These are phyloP conservation scores for Wallacemonas rigidus DNA, from an alignment of 208 protist species.

Conservation along the genomic window DNA sequence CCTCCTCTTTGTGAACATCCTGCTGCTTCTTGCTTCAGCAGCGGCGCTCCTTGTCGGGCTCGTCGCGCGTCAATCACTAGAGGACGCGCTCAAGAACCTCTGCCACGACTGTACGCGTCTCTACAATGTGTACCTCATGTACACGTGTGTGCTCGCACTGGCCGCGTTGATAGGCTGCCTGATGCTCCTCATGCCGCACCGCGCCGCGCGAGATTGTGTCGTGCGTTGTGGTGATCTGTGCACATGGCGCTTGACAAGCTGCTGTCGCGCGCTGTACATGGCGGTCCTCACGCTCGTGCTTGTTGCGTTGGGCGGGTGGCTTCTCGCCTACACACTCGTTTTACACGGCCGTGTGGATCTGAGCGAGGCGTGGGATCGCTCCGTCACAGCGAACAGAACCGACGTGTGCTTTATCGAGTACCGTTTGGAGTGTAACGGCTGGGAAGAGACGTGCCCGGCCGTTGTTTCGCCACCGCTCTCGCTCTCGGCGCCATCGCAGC, in stretches of 20 bases:
- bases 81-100: slow-evolving; percentile 16
- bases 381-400: not conserved
- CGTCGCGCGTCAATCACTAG: slow-evolving; percentile 17
- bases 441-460: slow-evolving; percentile 16
- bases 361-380: slow-evolving; percentile 14
- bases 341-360: slow-evolving; percentile 11
- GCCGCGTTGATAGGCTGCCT: slow-evolving; percentile 29
- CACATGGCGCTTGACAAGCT: not conserved
- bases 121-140: slow-evolving; percentile 22
- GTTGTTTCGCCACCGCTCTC: not conserved
- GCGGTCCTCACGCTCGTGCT: slow-evolving; percentile 19
- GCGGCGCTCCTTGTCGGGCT: slow-evolving; percentile 28
- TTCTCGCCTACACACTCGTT: slow-evolving; percentile 22
- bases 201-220: not conserved
- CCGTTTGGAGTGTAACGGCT: slow-evolving; percentile 26
- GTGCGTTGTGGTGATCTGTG: slow-evolving; percentile 1
- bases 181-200: slow-evolving; percentile 24
- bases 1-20: slow-evolving; percentile 27
- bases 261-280: slow-evolving; percentile 22
- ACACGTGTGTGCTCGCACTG: slow-evolving; percentile 18
- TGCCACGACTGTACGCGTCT: slow-evolving; percentile 17
- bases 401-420: slow-evolving; percentile 21
- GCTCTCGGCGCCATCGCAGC: too few relatives aligned
- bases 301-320: slow-evolving; percentile 4
- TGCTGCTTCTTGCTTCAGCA: slow-evolving; percentile 20